Evolutionary conservation across 202 grass and related monocot species (phyloP).

Genomic region (Schoenoplectus tabernaemontani): DNA sequence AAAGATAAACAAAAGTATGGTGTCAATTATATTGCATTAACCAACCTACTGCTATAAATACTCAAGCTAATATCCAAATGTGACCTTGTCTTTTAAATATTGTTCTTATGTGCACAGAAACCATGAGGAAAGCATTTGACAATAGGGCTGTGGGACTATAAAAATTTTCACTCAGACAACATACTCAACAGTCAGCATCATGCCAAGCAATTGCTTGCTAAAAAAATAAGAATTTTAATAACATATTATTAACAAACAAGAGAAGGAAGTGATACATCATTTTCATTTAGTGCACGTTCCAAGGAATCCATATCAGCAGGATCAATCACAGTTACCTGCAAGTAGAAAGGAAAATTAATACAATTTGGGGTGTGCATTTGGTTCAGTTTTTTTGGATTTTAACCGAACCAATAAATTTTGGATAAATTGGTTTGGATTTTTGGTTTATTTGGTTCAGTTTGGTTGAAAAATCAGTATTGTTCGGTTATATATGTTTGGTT

Average conservation of each 20-base stretch:
- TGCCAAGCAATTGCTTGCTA: background rate
- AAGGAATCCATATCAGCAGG: constrained; percentile 86
- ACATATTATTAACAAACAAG: background rate
- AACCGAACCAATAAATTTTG: too few species aligned
- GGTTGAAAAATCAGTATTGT: too few species aligned
- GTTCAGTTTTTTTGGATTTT: too few species aligned
- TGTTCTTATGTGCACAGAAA: background rate
- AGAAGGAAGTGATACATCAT: constrained; percentile 52
- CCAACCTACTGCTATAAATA: background rate
- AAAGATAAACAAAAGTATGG: background rate
- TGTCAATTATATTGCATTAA: background rate
- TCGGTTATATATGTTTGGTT: too few species aligned
- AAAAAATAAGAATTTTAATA: background rate
- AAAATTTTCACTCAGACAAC: background rate
- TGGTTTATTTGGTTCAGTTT: too few species aligned
- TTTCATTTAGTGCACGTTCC: constrained; percentile 67
- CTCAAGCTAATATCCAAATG: background rate
- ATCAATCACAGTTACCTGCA: constrained; percentile 89
- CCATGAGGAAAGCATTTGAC: background rate
- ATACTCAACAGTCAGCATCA: background rate
- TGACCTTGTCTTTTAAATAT: background rate
- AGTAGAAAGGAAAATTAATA: constrained; percentile 14
- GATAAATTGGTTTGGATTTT: too few species aligned
- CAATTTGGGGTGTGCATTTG: too few species aligned
- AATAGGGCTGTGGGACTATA: background rate